phyloP scores from a whole-genome alignment of 257 asterid species.

The Verbena officinalis region DNA sequence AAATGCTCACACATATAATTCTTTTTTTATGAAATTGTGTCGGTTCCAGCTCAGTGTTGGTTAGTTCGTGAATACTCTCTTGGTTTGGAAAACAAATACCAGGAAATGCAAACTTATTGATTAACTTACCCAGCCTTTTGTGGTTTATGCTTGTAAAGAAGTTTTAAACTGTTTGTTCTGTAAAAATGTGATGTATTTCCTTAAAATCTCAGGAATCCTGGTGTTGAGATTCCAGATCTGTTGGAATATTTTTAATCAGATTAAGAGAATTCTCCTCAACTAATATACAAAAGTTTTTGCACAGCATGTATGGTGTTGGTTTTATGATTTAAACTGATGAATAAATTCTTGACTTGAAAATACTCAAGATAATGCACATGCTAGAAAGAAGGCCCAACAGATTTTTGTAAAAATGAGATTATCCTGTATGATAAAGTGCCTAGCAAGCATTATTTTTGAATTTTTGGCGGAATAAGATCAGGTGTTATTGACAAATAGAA shows the following conservation, averaged over 20 bases:
- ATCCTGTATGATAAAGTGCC: conserved; percentile 1
- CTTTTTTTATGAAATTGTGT: conserved; percentile 11
- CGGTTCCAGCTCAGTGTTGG: not conserved
- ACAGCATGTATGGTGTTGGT: conserved; percentile 2
- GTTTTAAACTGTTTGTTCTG: not conserved
- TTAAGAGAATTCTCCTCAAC: not conserved
- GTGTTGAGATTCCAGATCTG: conserved; percentile 8
- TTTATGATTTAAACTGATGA: not conserved
- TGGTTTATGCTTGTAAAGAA: conserved; percentile 8
- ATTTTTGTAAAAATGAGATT: not conserved
- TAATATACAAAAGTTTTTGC: not conserved
- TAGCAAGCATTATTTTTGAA: not conserved
- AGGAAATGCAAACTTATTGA: conserved; percentile 6
- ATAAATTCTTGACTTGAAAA: conserved; percentile 4
- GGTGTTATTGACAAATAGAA: not conserved
- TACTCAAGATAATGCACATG: not conserved
- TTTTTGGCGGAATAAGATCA: not conserved
- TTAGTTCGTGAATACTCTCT: not conserved
- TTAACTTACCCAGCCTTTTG: conserved; percentile 6
- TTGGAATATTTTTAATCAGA: not conserved
- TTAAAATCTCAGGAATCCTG: conserved; percentile 7
- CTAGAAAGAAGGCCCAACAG: not conserved
- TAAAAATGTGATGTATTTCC: not conserved
- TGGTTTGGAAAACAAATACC: not conserved
- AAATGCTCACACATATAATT: not conserved